Evolutionary conservation across 257 asterid genomes (phyloP).

Genomic region (Avicennia marina): DNA sequence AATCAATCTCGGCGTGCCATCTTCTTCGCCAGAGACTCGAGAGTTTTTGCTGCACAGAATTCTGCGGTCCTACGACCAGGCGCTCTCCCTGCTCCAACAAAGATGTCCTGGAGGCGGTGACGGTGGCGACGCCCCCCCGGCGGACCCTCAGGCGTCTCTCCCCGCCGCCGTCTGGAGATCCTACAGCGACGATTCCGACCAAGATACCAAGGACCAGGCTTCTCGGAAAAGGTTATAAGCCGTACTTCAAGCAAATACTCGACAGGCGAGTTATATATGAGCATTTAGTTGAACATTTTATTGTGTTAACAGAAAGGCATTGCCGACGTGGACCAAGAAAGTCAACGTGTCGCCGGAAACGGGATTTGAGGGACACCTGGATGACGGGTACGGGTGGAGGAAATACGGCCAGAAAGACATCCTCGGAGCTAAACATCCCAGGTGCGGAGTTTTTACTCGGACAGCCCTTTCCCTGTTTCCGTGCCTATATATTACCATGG

Average conservation of each 20-base stretch:
- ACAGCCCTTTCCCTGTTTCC: no score
- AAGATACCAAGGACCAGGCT: constrained; percentile 42
- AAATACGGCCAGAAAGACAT: constrained; percentile 91
- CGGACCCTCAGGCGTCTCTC: constrained; percentile 36
- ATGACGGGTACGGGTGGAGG: constrained; percentile 69
- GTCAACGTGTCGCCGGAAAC: no score
- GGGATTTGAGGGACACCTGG: constrained; percentile 56
- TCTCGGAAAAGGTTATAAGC: constrained; percentile 57
- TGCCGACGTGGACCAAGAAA: no score
- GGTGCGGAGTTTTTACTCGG: constrained; percentile 38
- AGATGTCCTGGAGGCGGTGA: background rate
- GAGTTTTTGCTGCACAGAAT: constrained; percentile 49
- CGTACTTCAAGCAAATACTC: background rate
- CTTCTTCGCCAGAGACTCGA: constrained; percentile 32
- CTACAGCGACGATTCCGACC: constrained; percentile 52
- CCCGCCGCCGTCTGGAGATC: constrained; percentile 39
- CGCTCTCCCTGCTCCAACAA: constrained; percentile 37
- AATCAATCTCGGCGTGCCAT: constrained; percentile 33
- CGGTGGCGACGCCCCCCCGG: background rate
- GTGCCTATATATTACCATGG: no score
- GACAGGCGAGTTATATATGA: no score
- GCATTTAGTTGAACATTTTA: no score
- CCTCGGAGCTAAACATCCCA: constrained; percentile 81
- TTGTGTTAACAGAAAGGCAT: constrained; percentile 44
- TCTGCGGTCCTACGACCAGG: constrained; percentile 43